Conservation (phyloP, 2,329 filamentous ascomycete species). For the Fusarium equiseti region DNA sequence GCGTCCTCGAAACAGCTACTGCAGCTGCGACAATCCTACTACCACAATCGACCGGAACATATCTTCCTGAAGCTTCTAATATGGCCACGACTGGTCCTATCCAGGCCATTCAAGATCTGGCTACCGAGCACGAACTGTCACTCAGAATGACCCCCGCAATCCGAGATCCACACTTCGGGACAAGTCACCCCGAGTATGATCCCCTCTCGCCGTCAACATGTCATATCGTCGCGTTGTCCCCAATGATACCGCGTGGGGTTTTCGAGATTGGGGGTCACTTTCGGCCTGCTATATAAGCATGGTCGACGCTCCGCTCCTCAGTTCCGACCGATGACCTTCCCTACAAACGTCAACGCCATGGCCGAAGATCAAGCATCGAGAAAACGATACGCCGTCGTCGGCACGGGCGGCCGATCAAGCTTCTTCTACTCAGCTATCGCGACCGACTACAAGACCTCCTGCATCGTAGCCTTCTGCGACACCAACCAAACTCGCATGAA, state of each 20-base stretch:
- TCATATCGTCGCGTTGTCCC: background rate
- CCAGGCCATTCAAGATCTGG: background rate
- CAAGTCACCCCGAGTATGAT: constrained; percentile 27
- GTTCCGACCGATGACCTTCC: fast-evolving
- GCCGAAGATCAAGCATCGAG: constrained; percentile 25
- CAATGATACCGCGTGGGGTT: constrained; percentile 13
- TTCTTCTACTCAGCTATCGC: constrained; percentile 72
- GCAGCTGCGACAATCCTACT: background rate
- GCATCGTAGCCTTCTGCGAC: constrained; percentile 69
- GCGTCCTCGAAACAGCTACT: background rate
- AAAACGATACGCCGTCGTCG: constrained; percentile 68
- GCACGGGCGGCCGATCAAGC: constrained; percentile 68
- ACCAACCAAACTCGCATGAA: constrained; percentile 71
- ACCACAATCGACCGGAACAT: background rate
- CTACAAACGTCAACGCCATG: constrained; percentile 8
- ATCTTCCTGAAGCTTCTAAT: background rate
- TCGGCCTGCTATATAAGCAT: background rate
- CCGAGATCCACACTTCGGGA: constrained; percentile 22
- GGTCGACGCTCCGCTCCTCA: background rate
- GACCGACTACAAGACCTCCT: constrained; percentile 63
- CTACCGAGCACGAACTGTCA: background rate
- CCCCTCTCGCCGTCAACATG: background rate
- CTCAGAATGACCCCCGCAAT: constrained; percentile 15
- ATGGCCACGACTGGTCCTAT: background rate
- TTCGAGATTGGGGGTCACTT: background rate